Base-by-base conservation (phyloP, 768 basidiomycete genomes). In the Hydnomerulius pinastri region DNA sequence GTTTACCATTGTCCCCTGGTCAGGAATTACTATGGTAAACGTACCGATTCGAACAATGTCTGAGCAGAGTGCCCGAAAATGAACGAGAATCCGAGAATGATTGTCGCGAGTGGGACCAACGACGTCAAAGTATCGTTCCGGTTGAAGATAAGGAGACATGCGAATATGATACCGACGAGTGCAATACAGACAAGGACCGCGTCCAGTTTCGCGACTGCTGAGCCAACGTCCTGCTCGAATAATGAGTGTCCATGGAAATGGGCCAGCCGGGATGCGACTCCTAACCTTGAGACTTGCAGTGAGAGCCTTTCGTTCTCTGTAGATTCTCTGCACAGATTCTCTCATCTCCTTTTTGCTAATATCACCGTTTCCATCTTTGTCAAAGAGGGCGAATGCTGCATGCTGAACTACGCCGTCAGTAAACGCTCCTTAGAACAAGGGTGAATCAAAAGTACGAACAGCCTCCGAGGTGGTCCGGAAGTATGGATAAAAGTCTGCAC, bases 311-410 rank as follows among this genome's bases (percentile, higher is more conserved):
- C 89, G 79, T 64, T 92, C 89, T 41, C 79, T 75, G 60, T 92
- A 92, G 38, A 91, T 90, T 30, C 87, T 73, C 55, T 87, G 86
- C 6, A 92, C 89, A 2, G 86, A 86, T 60, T 88, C 86, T 28
- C 90, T 79, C 87, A 91, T 92, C 67, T 92, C 90, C 17, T 71
- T 74, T 63, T 83, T 90, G 2, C 75, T 77, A 40, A 91, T 86
- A 57, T 91, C 89, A 9, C 88, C 90, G 59, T 92, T 92, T n/a
- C 77, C 83, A 63, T 90, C 89, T 62, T 84, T 86, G 62, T 91
- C 89, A 53, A 90, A 90, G 6, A 89, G 54, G 11, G 73, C 69
- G 55, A 90, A 91, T 9, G 85, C 86, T 23, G 78, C 80, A 49
- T 85, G 79, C 82, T 87, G 60, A 7, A 41, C 10, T 20, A 46